phyloP scores from a whole-genome alignment of 345 rosid genomes.

The Eucalyptus sideroxylon region DNA sequence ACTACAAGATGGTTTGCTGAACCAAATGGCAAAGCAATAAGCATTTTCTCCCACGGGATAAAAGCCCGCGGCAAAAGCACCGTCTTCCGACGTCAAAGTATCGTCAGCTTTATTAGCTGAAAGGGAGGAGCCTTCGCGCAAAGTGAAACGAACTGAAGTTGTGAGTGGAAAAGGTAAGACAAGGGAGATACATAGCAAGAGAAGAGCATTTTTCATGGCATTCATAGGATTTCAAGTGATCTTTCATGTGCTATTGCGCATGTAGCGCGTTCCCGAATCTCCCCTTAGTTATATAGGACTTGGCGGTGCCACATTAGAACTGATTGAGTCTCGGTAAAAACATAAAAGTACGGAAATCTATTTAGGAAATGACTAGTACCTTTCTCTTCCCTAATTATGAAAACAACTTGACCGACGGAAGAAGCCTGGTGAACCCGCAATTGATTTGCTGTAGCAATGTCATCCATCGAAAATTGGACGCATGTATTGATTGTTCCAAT shows the following conservation, averaged over 20 bases:
- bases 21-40: too few species aligned
- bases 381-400: not conserved
- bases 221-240: not conserved
- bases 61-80: too few species aligned
- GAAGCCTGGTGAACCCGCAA: too few species aligned
- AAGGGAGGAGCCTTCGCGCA: conserved; percentile 8
- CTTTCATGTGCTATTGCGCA: not conserved
- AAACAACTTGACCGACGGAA: not conserved
- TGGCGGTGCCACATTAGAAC: not conserved
- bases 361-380: not conserved
- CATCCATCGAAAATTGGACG: too few species aligned
- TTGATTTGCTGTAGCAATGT: too few species aligned
- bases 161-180: not conserved
- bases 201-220: not conserved
- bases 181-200: not conserved
- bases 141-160: not conserved
- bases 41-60: too few species aligned
- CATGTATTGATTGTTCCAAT: too few species aligned
- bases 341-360: not conserved
- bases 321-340: not conserved
- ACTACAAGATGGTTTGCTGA: too few species aligned
- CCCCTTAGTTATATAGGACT: not conserved
- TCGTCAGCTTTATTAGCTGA: conserved; percentile 2
- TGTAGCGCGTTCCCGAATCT: not conserved
- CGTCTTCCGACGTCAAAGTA: not conserved